Conservation (phyloP, 2,329 filamentous ascomycete species). For the Apiospora rasikravindrae region DNA sequence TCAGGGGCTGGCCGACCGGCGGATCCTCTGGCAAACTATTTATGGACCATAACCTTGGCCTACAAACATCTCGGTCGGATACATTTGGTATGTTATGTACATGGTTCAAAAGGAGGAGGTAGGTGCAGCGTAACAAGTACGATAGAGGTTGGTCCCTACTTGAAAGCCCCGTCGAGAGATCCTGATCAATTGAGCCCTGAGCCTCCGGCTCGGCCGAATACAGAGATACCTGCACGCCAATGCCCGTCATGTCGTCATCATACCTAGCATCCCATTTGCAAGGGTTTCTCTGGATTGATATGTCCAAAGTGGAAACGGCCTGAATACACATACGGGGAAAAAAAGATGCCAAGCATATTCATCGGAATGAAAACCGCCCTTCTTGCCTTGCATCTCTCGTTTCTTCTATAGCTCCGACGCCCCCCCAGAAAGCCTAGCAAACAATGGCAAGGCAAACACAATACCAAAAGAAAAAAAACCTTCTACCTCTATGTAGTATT, state of each 20-base stretch:
- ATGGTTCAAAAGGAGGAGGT: too few species aligned
- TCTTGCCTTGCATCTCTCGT: slow-evolving; percentile 1
- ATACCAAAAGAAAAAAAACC: neutral
- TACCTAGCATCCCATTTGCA: neutral
- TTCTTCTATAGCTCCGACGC: slow-evolving; percentile 15
- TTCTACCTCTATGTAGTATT: slow-evolving; percentile 12
- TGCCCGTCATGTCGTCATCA: slow-evolving; percentile 16
- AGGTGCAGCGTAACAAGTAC: neutral
- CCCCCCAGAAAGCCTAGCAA: neutral
- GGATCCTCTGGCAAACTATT: neutral
- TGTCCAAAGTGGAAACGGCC: neutral
- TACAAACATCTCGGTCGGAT: neutral
- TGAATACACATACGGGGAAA: slow-evolving; percentile 7
- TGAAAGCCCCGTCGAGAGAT: neutral
- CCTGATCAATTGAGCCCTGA: neutral
- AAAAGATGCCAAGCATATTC: neutral
- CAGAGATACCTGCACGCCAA: slow-evolving; percentile 10
- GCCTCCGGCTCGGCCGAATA: neutral
- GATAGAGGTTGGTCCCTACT: neutral
- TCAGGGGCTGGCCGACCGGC: neutral
- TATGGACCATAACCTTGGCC: neutral
- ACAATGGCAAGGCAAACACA: neutral
- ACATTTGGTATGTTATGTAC: too few species aligned
- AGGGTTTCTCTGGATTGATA: neutral
- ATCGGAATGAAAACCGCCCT: slow-evolving; percentile 1